A percentile compares a stretch with the other conserved stretches of the same genome.
These are phyloP conservation scores for Puccinia novopanici DNA, from an alignment of 1,284 basidiomycete species.

Conservation along the genomic window DNA sequence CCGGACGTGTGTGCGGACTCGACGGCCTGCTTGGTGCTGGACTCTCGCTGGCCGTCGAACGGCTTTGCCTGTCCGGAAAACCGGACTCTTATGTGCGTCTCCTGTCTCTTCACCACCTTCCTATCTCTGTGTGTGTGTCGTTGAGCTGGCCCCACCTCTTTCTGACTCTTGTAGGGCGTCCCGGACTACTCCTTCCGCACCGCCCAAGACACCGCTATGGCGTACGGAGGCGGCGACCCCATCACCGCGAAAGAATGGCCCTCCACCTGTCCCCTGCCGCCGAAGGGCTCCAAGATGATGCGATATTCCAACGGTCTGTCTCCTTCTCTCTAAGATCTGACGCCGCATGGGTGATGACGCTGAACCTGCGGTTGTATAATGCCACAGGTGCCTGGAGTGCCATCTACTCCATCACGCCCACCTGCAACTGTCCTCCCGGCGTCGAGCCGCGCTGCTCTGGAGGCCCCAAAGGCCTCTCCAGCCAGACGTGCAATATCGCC, in stretches of 20 bases:
- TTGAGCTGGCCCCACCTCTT: neutral
- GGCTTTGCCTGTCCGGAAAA: constrained; percentile 22
- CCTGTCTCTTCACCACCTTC: neutral
- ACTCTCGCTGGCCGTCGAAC: constrained; percentile 15
- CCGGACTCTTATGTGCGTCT: constrained; percentile 5
- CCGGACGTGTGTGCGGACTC: neutral
- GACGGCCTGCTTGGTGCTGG: constrained; percentile 17
- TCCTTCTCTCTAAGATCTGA: neutral
- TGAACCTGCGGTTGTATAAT: neutral
- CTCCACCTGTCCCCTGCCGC: neutral
- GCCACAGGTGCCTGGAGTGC: constrained; percentile 12
- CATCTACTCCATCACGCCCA: constrained; percentile 24
- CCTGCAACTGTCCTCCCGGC: constrained; percentile 24
- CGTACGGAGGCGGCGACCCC: constrained; percentile 10
- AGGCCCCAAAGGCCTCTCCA: constrained; percentile 12
- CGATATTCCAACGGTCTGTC: constrained; percentile 25
- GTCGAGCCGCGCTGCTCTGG: constrained; percentile 8
- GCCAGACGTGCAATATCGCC: constrained; percentile 25
- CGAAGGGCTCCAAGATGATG: constrained; percentile 32
- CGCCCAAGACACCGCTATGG: constrained; percentile 23
- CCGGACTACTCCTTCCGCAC: constrained; percentile 33
- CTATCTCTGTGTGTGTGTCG: neutral
- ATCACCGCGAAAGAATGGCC: constrained; percentile 16
- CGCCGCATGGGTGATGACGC: too few species aligned
- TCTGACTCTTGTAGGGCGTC: constrained; percentile 13